phyloP scores from a whole-genome alignment of 2,329 filamentous ascomycete genomes.

The Colletotrichum spinosum region DNA sequence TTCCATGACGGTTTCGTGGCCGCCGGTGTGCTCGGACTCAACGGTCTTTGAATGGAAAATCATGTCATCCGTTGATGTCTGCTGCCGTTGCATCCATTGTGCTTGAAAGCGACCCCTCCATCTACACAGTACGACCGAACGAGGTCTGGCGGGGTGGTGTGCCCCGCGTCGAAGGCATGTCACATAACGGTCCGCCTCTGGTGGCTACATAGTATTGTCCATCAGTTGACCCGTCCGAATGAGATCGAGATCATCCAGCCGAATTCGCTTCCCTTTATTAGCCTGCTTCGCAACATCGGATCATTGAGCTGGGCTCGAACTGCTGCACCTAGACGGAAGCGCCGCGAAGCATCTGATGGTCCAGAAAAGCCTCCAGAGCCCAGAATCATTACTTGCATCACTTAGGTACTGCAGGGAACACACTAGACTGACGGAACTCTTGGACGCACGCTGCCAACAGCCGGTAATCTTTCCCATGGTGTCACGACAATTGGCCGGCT shows the following conservation, averaged over 20 bases:
- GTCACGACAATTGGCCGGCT: slow-evolving; percentile 20
- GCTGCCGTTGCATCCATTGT: background rate
- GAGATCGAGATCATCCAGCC: slow-evolving; percentile 6
- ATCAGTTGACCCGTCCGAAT: background rate
- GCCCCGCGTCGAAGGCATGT: slow-evolving; percentile 10
- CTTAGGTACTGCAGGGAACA: slow-evolving; percentile 34
- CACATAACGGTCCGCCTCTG: no score
- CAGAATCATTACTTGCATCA: slow-evolving; percentile 35
- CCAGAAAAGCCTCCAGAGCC: background rate
- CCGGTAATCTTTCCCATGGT: background rate
- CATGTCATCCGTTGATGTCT: background rate
- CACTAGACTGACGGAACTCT: slow-evolving; percentile 17
- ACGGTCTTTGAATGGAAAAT: background rate
- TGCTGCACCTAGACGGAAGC: no score
- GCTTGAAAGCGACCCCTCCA: slow-evolving; percentile 7
- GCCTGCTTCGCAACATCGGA: slow-evolving; percentile 1
- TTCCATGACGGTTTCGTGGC: slow-evolving; percentile 22
- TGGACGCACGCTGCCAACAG: slow-evolving; percentile 33
- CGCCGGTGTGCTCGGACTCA: slow-evolving; percentile 2
- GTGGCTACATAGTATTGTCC: no score
- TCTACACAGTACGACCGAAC: background rate
- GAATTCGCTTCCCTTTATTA: slow-evolving; percentile 7
- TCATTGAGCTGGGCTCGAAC: no score
- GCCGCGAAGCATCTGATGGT: background rate
- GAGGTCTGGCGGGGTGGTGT: slow-evolving; percentile 9